phyloP scores from a whole-genome alignment of 73 alveolate genomes.

The Paramecium caudatum region DNA sequence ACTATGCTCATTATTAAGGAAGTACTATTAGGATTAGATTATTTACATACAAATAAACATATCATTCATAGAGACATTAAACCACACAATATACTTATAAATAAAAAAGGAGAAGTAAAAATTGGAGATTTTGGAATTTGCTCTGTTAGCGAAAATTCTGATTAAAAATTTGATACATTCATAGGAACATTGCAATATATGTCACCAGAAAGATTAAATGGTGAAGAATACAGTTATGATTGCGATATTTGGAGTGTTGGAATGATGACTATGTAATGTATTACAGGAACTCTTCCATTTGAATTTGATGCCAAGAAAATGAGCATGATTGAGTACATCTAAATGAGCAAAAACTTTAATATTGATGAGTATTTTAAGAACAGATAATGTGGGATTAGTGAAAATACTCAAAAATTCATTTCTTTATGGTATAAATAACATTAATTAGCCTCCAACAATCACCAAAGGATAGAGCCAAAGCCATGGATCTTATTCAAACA shows the following conservation, averaged over 20 bases:
- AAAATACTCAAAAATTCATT: neutral
- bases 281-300: conserved; percentile 16
- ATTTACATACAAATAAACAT: conserved; percentile 32
- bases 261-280: conserved; percentile 32
- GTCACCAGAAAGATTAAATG: conserved; percentile 77
- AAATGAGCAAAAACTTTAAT: conserved; percentile 55
- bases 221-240: conserved; percentile 73
- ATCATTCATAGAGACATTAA: conserved; percentile 63
- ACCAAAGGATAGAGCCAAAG: conserved; percentile 71
- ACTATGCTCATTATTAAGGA: conserved; percentile 41
- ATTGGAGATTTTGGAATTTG: conserved; percentile 69
- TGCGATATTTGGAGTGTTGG: conserved; percentile 78
- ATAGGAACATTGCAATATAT: conserved; percentile 72
- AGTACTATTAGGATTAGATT: conserved; percentile 51
- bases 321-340: conserved; percentile 58
- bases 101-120: conserved; percentile 66
- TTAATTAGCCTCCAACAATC: conserved; percentile 33
- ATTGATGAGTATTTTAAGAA: conserved; percentile 26
- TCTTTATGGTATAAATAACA: neutral
- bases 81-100: conserved; percentile 45
- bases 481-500: conserved; percentile 35
- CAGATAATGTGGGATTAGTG: neutral
- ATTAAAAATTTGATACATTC: conserved; percentile 65
- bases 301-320: conserved; percentile 55
- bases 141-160: conserved; percentile 70